Evolutionary conservation across 768 basidiomycete genomes (phyloP), one percentile per base, ranked within the genome.

Genomic region (Boletus bicolor): DNA sequence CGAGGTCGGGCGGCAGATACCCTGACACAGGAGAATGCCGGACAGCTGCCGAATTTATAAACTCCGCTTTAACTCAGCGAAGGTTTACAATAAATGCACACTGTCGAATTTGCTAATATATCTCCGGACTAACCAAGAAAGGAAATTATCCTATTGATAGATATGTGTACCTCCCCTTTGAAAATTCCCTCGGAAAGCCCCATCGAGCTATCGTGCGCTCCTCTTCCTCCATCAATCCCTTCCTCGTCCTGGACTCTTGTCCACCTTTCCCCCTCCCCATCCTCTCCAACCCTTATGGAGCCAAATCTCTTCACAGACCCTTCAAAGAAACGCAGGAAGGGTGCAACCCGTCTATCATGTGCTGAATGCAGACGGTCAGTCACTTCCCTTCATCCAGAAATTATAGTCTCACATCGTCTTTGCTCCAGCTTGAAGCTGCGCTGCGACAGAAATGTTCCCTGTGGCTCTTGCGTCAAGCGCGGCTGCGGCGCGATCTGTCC

Each of bases 401-500:
- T 19, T 2, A n/a, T 10, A 1, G 5, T 35, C 15, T 21, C 46
- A 10, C 44, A 28, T 26, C 37, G 0, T 10, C 42, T 37, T 2
- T 17, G 11, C 45, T 4, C n/a, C 28, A 72, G 70, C 51, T 51
- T 72, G 48, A 72, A 72, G 60, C 57, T 72, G 38, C 72, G 70
- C 7, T 92, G 89, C 70, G 89, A 91, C 76, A 80, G 89, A 63
- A 78, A 78, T 30, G 77, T 90, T 61, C 89, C 89, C 10, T 91
- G 89, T 64, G 81, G 86, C 59, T 89, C 87, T 1, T 91, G 89
- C 63, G 81, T 90, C 21, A 92, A 91, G 72, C 80, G 87, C 58
- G 87, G 87, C 12, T 89, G 87, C 64, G 85, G 84, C 48, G 85
- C 88, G 53, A 91, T 92, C 59, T 92, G 89, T 69, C 89, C 89